Evolutionary conservation across 768 basidiomycete genomes (phyloP).

Genomic region (Lepiota brunneoincarnata): DNA sequence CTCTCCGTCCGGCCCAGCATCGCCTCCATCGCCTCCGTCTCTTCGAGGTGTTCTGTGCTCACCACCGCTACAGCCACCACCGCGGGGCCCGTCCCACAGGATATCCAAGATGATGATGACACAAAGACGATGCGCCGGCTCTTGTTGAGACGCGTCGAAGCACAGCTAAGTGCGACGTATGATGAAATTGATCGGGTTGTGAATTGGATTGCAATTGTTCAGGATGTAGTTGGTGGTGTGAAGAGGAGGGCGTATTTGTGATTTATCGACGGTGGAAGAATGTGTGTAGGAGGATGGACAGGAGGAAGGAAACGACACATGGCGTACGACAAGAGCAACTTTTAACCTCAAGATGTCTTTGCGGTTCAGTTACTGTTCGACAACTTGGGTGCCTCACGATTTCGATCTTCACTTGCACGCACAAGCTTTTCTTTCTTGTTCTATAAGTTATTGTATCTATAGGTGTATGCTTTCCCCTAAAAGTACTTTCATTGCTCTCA

Average conservation of each 20-base stretch:
- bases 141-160: constrained; percentile 64
- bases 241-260: constrained; percentile 47
- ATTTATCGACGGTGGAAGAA: background rate
- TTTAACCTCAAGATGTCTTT: background rate
- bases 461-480: background rate
- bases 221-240: constrained; percentile 58
- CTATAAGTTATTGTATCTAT: constrained; percentile 31
- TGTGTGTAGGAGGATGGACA: background rate
- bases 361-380: background rate
- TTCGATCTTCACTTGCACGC: background rate
- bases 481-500: background rate
- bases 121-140: constrained; percentile 58
- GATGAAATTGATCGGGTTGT: constrained; percentile 62
- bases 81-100: constrained; percentile 26
- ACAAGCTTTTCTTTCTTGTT: background rate
- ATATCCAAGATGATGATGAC: constrained; percentile 57
- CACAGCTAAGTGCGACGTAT: constrained; percentile 48
- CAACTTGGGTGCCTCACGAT: background rate
- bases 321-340: background rate
- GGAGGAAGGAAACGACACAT: constrained; percentile 8
- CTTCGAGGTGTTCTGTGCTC: constrained; percentile 38
- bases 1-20: constrained; percentile 38
- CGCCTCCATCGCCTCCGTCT: constrained; percentile 39
- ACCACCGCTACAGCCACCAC: constrained; percentile 49
- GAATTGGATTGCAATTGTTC: constrained; percentile 62